phyloP scores from a whole-genome alignment of 1,139 yeast genomes.

The Wickerhamomyces sp. region DNA sequence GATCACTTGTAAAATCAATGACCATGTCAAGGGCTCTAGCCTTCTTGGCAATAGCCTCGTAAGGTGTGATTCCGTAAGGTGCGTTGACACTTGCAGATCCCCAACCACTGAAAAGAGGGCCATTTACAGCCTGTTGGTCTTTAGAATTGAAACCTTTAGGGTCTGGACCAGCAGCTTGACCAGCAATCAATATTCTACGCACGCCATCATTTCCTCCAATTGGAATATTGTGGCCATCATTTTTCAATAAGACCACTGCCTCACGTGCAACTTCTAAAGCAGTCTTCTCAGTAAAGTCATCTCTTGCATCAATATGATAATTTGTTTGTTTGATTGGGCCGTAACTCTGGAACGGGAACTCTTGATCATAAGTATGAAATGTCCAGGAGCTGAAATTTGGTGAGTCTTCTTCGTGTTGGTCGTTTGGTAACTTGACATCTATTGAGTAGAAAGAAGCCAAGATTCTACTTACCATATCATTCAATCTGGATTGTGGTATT shows the following conservation, averaged over 20 bases:
- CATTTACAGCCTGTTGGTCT: constrained; percentile 45
- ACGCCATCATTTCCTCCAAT: constrained; percentile 40
- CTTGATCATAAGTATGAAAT: constrained; percentile 47
- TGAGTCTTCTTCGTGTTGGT: constrained; percentile 29
- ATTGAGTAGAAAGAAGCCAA: constrained; percentile 53
- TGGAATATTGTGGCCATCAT: constrained; percentile 47
- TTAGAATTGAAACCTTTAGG: constrained; percentile 47
- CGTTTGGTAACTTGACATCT: constrained; percentile 31
- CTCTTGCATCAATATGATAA: constrained; percentile 51
- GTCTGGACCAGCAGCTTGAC: constrained; percentile 44
- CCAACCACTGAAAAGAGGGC: constrained; percentile 47
- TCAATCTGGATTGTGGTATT: constrained; percentile 48
- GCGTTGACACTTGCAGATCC: constrained; percentile 50
- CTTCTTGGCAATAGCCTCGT: constrained; percentile 43
- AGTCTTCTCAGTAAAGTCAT: constrained; percentile 43
- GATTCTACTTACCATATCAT: constrained; percentile 60
- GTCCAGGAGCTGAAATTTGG: constrained; percentile 65
- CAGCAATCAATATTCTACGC: constrained; percentile 42
- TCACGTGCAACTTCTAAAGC: constrained; percentile 55
- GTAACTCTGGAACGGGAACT: constrained; percentile 46
- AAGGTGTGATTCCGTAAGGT: constrained; percentile 53
- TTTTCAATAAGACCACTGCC: constrained; percentile 51
- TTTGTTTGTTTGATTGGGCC: constrained; percentile 53
- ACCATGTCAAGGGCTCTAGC: constrained; percentile 42
- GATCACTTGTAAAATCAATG: constrained; percentile 39